A percentile compares a stretch with the other conserved stretches of the same genome.
phyloP scores from a whole-genome alignment of 139 green algal genomes.

The Nannochloris sp. region DNA sequence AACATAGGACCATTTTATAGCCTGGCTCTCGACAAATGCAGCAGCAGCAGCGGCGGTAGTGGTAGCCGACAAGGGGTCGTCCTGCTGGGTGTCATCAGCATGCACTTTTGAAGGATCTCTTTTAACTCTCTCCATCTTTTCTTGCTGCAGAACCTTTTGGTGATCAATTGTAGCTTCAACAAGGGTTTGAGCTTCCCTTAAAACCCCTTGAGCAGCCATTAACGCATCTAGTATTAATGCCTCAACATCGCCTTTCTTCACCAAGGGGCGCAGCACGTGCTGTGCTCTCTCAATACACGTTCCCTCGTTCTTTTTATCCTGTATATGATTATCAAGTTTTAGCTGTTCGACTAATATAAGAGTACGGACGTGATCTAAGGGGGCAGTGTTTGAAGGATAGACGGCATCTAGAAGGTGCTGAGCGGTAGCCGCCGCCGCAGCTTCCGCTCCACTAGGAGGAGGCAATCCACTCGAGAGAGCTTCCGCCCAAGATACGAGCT shows the following conservation, averaged over 20 bases:
- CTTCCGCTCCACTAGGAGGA: too few relatives aligned
- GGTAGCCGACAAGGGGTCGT: too few relatives aligned
- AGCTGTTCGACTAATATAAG: background rate
- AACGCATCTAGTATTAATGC: background rate
- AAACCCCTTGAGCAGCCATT: background rate
- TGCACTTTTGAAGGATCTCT: background rate
- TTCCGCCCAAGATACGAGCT: too few relatives aligned
- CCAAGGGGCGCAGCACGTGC: background rate
- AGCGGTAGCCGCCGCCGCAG: background rate
- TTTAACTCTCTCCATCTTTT: background rate
- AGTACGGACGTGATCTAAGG: conserved; percentile 7
- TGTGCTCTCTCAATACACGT: too few relatives aligned
- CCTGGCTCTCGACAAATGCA: too few relatives aligned
- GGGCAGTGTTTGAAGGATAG: background rate
- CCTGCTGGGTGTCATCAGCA: background rate
- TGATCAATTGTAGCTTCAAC: background rate
- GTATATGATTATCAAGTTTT: too few relatives aligned
- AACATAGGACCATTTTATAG: background rate
- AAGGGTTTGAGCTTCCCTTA: background rate
- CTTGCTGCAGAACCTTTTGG: background rate
- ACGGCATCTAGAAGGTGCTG: background rate
- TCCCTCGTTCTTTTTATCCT: too few relatives aligned
- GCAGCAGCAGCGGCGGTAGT: too few relatives aligned
- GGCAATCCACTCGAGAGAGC: too few relatives aligned
- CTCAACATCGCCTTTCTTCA: background rate